phyloP scores from a whole-genome alignment of 305 asterid genomes.

The Fraxinus baroniana region DNA sequence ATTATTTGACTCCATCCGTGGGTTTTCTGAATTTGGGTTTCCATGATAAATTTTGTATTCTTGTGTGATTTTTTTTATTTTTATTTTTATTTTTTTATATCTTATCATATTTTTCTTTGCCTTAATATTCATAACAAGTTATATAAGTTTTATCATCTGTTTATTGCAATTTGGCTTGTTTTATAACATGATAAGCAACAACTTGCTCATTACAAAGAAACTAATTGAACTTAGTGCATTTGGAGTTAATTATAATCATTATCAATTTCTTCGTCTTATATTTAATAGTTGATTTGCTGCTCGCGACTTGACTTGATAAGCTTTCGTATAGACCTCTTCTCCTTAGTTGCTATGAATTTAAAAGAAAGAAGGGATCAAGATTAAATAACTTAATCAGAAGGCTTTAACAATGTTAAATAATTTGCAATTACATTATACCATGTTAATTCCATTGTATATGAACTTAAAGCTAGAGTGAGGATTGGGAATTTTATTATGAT shows the following conservation, averaged over 20 bases:
- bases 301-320: background rate
- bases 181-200: background rate
- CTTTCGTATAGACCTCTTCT: background rate
- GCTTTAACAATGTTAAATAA: background rate
- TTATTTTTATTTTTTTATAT: too few species aligned
- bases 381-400: too few species aligned
- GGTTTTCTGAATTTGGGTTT: too few species aligned
- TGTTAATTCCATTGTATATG: background rate
- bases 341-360: background rate
- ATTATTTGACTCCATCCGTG: too few species aligned
- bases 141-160: too few species aligned
- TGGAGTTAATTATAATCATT: background rate
- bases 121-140: too few species aligned
- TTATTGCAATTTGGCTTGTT: too few species aligned
- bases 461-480: background rate
- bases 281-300: background rate
- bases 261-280: background rate
- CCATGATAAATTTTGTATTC: too few species aligned
- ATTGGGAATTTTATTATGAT: background rate
- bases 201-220: background rate
- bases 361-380: background rate
- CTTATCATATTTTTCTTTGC: too few species aligned
- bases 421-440: background rate
- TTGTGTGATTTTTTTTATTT: too few species aligned
- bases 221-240: background rate